Evolutionary conservation across 345 rosid genomes (phyloP).

Genomic region (Citrus glauca): DNA sequence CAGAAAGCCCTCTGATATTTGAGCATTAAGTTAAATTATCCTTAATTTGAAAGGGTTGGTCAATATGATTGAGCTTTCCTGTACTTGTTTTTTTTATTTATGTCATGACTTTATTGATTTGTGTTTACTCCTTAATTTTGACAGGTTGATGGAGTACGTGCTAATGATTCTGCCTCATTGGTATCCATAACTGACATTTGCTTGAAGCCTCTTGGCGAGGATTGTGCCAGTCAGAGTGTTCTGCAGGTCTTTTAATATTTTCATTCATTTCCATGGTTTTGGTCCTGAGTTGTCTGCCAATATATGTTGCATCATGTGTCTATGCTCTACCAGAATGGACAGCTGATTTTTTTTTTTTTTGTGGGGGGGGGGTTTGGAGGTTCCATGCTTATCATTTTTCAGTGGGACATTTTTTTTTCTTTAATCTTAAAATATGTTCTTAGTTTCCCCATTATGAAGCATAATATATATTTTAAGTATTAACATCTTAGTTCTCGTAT

Average conservation of each 20-base stretch:
- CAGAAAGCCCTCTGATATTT: constrained; percentile 7
- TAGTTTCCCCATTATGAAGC: background rate
- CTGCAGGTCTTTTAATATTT: constrained; percentile 58
- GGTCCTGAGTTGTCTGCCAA: background rate
- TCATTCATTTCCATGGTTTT: background rate
- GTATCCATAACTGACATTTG: constrained; percentile 81
- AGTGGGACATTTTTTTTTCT: background rate
- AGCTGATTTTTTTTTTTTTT: background rate
- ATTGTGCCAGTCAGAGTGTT: constrained; percentile 94
- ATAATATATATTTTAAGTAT: background rate
- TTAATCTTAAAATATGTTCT: background rate
- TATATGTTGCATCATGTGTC: background rate
- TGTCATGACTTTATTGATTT: background rate
- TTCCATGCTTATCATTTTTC: background rate
- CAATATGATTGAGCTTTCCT: constrained; percentile 8
- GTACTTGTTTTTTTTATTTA: background rate
- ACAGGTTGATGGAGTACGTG: constrained; percentile 80
- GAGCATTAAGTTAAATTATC: background rate
- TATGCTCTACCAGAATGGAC: background rate
- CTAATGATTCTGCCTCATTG: constrained; percentile 68
- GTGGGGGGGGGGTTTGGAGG: background rate
- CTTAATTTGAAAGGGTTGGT: constrained; percentile 1
- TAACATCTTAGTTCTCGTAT: constrained; percentile 17
- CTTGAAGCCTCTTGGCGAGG: constrained; percentile 85
- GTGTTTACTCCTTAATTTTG: constrained; percentile 12